These are phyloP conservation scores for Musa troglodytarum DNA, from an alignment of 176 grass and related monocot genomes.

Conservation along the genomic window DNA sequence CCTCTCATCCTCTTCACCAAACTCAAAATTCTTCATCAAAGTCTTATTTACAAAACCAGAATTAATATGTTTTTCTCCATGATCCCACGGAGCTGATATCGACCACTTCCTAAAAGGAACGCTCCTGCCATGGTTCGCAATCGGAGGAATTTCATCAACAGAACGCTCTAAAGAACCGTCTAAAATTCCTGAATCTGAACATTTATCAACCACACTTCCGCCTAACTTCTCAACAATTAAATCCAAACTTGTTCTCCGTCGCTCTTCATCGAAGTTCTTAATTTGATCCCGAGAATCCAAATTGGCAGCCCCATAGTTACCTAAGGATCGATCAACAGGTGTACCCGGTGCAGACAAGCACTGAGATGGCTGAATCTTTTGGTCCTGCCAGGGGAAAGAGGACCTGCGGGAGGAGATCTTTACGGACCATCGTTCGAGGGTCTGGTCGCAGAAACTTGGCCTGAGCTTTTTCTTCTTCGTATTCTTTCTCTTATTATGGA, in stretches of 20 bases:
- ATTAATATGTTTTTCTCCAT: not conserved
- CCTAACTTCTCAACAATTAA: constrained; percentile 21
- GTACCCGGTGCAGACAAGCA: not conserved
- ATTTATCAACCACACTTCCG: not conserved
- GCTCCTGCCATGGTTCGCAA: not conserved
- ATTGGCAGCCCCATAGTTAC: not conserved
- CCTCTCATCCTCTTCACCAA: constrained; percentile 14
- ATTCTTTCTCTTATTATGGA: constrained; percentile 7
- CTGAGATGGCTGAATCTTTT: constrained; percentile 10
- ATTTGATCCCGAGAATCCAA: not conserved
- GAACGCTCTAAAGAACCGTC: not conserved
- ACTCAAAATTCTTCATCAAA: not conserved
- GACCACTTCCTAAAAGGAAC: not conserved
- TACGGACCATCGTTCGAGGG: constrained; percentile 59
- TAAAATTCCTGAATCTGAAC: not conserved
- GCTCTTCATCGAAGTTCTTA: not conserved
- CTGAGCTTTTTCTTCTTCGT: constrained; percentile 45
- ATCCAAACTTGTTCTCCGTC: constrained; percentile 11
- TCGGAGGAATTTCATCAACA: not conserved
- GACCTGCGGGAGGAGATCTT: constrained; percentile 44
- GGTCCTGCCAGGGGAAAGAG: constrained; percentile 60
- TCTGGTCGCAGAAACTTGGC: constrained; percentile 55
- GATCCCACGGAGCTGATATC: constrained; percentile 38
- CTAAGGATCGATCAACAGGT: constrained; percentile 14
- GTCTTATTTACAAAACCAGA: not conserved